Conservation (phyloP, 345 rosid genomes). For the Excoecaria cochinchinensis region DNA sequence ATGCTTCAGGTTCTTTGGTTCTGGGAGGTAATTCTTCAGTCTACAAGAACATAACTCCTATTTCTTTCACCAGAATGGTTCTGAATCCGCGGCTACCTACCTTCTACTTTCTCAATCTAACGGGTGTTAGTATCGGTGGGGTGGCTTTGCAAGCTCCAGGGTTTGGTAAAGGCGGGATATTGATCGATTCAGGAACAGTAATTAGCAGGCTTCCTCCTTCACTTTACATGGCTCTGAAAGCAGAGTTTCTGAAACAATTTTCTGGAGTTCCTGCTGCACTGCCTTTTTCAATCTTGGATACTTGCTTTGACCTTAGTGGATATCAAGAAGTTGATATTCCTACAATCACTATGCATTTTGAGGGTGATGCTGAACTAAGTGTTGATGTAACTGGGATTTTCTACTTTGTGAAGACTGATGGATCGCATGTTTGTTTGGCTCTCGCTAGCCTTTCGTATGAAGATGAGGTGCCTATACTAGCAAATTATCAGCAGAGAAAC, state of each 20-base stretch:
- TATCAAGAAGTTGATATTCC: constrained; percentile 72
- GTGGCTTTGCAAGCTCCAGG: constrained; percentile 37
- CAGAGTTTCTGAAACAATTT: constrained; percentile 68
- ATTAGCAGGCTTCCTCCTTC: constrained; percentile 76
- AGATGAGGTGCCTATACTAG: constrained; percentile 67
- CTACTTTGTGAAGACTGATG: constrained; percentile 70
- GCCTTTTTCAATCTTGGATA: constrained; percentile 68
- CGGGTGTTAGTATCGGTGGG: constrained; percentile 63
- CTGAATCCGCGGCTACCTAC: constrained; percentile 55
- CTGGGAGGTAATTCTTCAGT: constrained; percentile 58
- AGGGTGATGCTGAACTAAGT: constrained; percentile 49
- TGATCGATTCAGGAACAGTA: constrained; percentile 89
- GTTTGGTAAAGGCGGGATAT: constrained; percentile 44
- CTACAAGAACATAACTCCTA: constrained; percentile 59
- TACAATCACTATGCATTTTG: constrained; percentile 51
- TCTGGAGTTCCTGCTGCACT: constrained; percentile 68
- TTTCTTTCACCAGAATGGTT: constrained; percentile 64
- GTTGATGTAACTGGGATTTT: constrained; percentile 73
- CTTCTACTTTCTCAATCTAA: constrained; percentile 79
- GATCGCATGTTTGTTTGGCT: constrained; percentile 82
- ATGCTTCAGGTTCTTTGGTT: constrained; percentile 69
- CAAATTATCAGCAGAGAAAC: constrained; percentile 84
- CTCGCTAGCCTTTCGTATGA: constrained; percentile 71
- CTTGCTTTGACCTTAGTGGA: constrained; percentile 77
- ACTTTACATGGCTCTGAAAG: constrained; percentile 63